A percentile compares a stretch with the other conserved stretches of the same genome.
These are phyloP conservation scores for Dothistroma pini DNA, from an alignment of 2,329 filamentous ascomycete species.

Conservation along the genomic window DNA sequence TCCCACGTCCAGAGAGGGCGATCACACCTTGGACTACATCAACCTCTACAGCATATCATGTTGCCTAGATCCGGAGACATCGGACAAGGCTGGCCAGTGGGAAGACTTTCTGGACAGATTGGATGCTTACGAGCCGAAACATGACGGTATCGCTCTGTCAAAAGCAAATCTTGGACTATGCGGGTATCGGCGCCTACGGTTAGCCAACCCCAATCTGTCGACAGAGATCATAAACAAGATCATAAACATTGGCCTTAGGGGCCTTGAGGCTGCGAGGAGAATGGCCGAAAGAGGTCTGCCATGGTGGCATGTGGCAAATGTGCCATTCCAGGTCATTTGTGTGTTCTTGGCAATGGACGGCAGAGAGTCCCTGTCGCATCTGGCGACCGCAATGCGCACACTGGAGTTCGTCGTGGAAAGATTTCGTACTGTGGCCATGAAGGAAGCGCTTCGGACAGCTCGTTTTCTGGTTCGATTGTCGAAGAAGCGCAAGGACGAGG, in stretches of 20 bases:
- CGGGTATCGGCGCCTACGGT: constrained; percentile 53
- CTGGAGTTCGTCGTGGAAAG: constrained; percentile 32
- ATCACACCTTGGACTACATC: constrained; percentile 49
- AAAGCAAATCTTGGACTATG: constrained; percentile 56
- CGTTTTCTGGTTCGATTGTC: constrained; percentile 53
- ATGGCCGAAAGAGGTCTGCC: constrained; percentile 47
- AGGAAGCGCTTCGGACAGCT: constrained; percentile 54
- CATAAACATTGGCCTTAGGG: constrained; percentile 45
- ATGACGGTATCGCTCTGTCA: constrained; percentile 35
- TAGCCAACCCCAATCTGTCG: constrained; percentile 48
- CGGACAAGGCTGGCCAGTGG: constrained; percentile 30
- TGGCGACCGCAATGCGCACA: constrained; percentile 50
- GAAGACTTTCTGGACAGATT: constrained; percentile 33
- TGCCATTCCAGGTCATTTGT: constrained; percentile 58
- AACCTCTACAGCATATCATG: constrained; percentile 53
- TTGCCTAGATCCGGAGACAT: constrained; percentile 50
- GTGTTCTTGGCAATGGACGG: constrained; percentile 55
- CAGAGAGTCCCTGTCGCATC: constrained; percentile 45
- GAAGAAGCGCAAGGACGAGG: constrained; percentile 33
- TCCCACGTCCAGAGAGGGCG: constrained; percentile 39
- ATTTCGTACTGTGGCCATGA: constrained; percentile 37
- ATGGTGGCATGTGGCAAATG: constrained; percentile 59
- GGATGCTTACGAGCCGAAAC: constrained; percentile 30
- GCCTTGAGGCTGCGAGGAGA: constrained; percentile 46
- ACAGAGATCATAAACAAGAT: constrained; percentile 45